A percentile compares a stretch with the other conserved stretches of the same genome.
Conservation (phyloP, 1,139 yeast species). For the Candida sp. region DNA sequence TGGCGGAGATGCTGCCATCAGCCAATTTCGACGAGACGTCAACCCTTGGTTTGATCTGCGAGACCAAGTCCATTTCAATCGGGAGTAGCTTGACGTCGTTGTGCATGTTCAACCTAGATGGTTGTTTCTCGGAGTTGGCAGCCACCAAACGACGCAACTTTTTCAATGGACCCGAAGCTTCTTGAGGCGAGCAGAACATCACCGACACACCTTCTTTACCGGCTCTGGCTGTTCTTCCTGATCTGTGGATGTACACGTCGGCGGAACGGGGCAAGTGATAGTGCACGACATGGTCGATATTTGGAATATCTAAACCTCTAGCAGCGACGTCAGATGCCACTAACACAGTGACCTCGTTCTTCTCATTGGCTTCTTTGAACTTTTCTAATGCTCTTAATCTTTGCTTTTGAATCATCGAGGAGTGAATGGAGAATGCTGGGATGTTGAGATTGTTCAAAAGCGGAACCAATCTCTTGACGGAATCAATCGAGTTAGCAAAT, state of each 20-base stretch:
- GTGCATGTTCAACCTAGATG: conserved; percentile 28
- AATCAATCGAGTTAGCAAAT: conserved; percentile 93
- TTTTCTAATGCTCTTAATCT: conserved; percentile 85
- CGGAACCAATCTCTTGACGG: conserved; percentile 86
- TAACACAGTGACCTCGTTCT: conserved; percentile 65
- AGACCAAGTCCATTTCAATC: conserved; percentile 73
- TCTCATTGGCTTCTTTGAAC: conserved; percentile 59
- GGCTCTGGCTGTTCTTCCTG: conserved; percentile 99
- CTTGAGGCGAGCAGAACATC: conserved; percentile 92
- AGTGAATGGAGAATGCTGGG: conserved; percentile 84
- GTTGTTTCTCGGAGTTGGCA: conserved; percentile 25
- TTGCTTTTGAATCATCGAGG: conserved; percentile 95
- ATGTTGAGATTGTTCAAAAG: conserved; percentile 71
- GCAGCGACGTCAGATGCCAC: conserved; percentile 99
- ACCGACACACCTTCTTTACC: conserved; percentile 94
- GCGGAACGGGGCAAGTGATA: conserved; percentile 96
- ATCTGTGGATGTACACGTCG: conserved; percentile 92
- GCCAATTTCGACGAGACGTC: conserved; percentile 74
- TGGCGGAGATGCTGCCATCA: conserved; percentile 64
- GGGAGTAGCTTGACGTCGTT: conserved; percentile 76
- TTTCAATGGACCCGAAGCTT: conserved; percentile 84
- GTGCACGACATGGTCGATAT: conserved; percentile 93
- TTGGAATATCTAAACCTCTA: conserved; percentile 93
- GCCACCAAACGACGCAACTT: conserved; percentile 73
- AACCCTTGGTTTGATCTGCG: conserved; percentile 74